Base-by-base conservation (phyloP, 2,329 filamentous ascomycete species). In the Aspergillus jensenii region DNA sequence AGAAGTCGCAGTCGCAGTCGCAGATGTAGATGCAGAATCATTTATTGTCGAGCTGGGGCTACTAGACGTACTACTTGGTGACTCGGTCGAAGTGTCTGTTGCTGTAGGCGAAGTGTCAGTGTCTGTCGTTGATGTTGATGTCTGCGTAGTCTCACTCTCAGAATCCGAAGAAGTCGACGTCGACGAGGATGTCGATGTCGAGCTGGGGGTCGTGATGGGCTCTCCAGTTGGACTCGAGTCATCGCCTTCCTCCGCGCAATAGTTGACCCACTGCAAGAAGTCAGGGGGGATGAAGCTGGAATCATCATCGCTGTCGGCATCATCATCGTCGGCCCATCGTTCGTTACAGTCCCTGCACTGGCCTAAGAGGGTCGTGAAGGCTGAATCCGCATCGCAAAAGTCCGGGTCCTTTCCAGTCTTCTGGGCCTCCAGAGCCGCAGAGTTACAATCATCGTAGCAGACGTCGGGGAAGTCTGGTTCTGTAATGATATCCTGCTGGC, bases 381-480 rank as follows among this genome's bases (percentile, higher is more conserved):
- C 41, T 2, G 67, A 68, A 7, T 27, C 25, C 0, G 8, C 9
- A 5, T 35, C 37, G 31, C 67, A 69, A 3, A 68, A 56, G 1
- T 21, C 23, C 0, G 52, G 44, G 5, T 67, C 69, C 65, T 85
- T 84, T 25, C 86, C 86, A 1, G 74, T 60, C 0, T 59, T 62
- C 55, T 82, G 74, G 0, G 75, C 83, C 62, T 83, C 80, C 3
- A 78, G 44, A 35, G 70, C 76, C 15, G 78, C 79, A 31, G 78
- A 75, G 61, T 86, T 81, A 69, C 87, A 90, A 0, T 65, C 46
- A 4, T 71, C 72, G 60, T 71, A 88, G 69, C 87, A 90, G 3
- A 74, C 45, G 0, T 0, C 77, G 53, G 0, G 85, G 84, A 0
- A 76, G 1, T 27, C 6, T 1, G 25, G 43, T 1, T 53, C 33